Base-by-base conservation (phyloP, 176 grass and related monocot species). In the Chloris gayana region DNA sequence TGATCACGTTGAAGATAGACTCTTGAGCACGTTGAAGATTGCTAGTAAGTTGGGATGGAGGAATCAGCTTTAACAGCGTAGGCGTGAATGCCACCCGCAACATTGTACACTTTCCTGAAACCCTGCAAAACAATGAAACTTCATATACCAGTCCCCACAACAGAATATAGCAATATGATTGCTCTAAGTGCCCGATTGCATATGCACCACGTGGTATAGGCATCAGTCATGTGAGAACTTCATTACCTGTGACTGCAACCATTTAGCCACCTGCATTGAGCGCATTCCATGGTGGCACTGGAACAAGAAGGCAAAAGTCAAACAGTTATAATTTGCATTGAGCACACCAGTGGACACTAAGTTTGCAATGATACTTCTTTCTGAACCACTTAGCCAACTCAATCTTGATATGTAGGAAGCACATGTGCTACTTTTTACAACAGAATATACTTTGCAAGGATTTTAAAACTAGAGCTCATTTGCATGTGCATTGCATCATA, bases 281-380 rank as follows among this genome's bases (percentile, higher is more conserved):
- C 96, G 88, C 81, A 98, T 81, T 21, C 92, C 92, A 77, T 93
- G 92, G 79, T 98, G 92, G 42, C 96, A 98, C 96, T 98, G 89
- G 15, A 69, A 79, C 33, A 81, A 73, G 80, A 44, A 61, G 25
- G 24, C 4, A 25, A 39, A 87, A 21, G 71, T 5, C 24, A 26
- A 11, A 35, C 39, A 51, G 72, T 74, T 33, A 79, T 27, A n/a
- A 45, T 37, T 46, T 42, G 2, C 53, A 75, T 71, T 39, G 32
- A 24, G 11, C 44, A n/a, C 29, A 21, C 7, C 31, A 70, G 38
- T 6, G 22, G 19, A 21, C 54, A 58, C 22, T 1, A 32, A 57
- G 38, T 62, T 19, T 78, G 22, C 65, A 30, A 22, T 62, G 30
- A 42, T 44, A 80, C 24, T 42, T 70, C 22, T 9, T 81, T 33